A percentile compares a stretch with the other conserved stretches of the same genome.
These are phyloP conservation scores for Eimeria necatrix DNA, from an alignment of 169 alveolate species.

Conservation along the genomic window DNA sequence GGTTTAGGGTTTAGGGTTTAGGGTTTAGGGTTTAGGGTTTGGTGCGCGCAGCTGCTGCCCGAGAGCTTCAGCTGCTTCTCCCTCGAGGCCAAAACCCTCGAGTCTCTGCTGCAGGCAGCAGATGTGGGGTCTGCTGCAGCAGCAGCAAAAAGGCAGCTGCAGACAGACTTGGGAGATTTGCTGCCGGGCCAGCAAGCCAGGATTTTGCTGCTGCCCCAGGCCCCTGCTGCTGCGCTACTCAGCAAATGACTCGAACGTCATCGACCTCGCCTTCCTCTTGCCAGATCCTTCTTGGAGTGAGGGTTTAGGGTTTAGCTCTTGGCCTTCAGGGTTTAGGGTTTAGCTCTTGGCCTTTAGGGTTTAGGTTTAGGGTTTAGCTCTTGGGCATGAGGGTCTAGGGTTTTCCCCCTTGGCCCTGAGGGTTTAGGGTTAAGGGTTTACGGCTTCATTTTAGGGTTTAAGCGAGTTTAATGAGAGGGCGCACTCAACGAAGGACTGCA, in stretches of 20 bases:
- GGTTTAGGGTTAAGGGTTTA: background rate
- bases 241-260: background rate
- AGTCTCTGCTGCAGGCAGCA: background rate
- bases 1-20: slow-evolving; percentile 7
- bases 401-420: background rate
- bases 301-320: slow-evolving; percentile 4
- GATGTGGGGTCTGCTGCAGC: background rate
- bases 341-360: background rate
- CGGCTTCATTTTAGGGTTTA: too few species aligned
- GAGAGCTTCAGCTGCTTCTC: slow-evolving; percentile 1
- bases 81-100: background rate
- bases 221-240: slow-evolving; percentile 27
- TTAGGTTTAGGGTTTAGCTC: background rate
- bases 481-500: background rate
- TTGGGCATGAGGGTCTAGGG: background rate
- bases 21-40: slow-evolving; percentile 14
- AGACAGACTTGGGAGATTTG: background rate
- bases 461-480: too few species aligned
- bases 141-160: background rate
- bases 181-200: background rate
- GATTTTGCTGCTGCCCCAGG: slow-evolving; percentile 1
- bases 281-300: slow-evolving; percentile 61
- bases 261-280: slow-evolving; percentile 45
- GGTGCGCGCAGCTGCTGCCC: slow-evolving; percentile 37
- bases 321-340: background rate